Percentiles rank a stretch among this genome's conserved stretches.
These are phyloP conservation scores for Fusarium odoratissimum DNA, from an alignment of 2,329 filamentous ascomycete species.

Conservation along the genomic window DNA sequence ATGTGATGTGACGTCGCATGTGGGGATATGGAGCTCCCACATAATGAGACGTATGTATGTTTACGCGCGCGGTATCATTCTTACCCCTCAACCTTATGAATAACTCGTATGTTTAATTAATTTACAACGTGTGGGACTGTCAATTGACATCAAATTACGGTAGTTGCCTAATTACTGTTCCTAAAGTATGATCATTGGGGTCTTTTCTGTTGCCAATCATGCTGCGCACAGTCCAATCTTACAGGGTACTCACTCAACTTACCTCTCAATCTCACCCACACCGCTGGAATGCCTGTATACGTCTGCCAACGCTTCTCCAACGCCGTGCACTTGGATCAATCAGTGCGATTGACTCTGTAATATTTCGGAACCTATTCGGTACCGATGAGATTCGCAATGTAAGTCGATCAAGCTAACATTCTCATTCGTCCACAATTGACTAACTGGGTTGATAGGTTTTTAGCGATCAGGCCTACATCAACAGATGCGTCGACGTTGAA, in stretches of 20 bases:
- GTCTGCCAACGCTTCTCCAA: fast-evolving
- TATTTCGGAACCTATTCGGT: constrained; percentile 64
- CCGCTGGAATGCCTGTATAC: neutral
- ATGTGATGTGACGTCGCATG: neutral
- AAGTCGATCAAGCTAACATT: fast-evolving
- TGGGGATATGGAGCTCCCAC: neutral
- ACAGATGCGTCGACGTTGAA: constrained; percentile 62
- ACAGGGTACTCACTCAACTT: fast-evolving
- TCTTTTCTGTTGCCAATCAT: neutral
- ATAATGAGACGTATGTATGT: neutral
- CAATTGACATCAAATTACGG: neutral
- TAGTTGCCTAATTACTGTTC: fast-evolving
- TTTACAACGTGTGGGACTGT: neutral
- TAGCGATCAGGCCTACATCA: constrained; percentile 61
- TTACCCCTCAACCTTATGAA: neutral
- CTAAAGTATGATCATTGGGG: fast-evolving
- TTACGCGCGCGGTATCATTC: neutral
- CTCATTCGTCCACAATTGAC: fast-evolving
- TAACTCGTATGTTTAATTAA: neutral
- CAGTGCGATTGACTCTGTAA: constrained; percentile 57
- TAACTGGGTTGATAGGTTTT: constrained; percentile 45
- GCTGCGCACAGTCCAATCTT: neutral
- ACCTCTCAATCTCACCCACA: neutral
- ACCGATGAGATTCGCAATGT: constrained; percentile 62
- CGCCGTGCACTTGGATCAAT: neutral